Base-by-base conservation (phyloP, 305 asterid genomes). In the Euphrasia arctica region DNA sequence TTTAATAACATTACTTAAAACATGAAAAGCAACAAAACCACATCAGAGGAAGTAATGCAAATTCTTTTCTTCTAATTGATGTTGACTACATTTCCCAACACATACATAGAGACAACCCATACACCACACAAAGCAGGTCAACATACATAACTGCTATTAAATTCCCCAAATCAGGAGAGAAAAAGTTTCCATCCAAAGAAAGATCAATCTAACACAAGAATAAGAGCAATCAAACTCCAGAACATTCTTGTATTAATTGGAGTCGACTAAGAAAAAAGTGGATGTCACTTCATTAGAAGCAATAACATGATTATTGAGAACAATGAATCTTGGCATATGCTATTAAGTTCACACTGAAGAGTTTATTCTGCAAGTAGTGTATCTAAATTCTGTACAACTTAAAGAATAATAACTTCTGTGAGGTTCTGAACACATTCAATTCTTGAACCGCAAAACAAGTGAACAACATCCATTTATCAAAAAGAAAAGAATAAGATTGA, bases 301-400 rank as follows among this genome's bases (percentile, higher is more conserved):
- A 14, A 43, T 27, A 41, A 54, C 10, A 29, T 27, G 39, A 47
- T 55, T 15, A 58, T 11, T 15, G 55, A 41, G 41, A 43, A 54
- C 3, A 49, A 60, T 52, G 68, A 65, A 41, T 36, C 64, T 36
- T 45, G 29, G 62, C 57, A 61, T 4, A 28, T 45, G 29, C 56
- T 28, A 42, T 25, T 29, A 41, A 43, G 48, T 14, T 65, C 56
- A 34, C 61, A 15, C 2, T 1, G 9, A 18, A 42, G 6, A 51
- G 32, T 4, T 6, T 39, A 59, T 27, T 60, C 50, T 5, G 47
- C 8, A 9, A 25, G 58, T 31, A 25, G 58, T 31, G 25, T 54
- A 28, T 8, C 58, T 31, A 67, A 32, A 47, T 31, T 29, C 13
- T 43, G 15, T 12, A 60, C 45, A 60, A 57, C 41, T 9, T 15